Base-by-base conservation (phyloP, 306 rosid species). In the Cucumis hystrix region DNA sequence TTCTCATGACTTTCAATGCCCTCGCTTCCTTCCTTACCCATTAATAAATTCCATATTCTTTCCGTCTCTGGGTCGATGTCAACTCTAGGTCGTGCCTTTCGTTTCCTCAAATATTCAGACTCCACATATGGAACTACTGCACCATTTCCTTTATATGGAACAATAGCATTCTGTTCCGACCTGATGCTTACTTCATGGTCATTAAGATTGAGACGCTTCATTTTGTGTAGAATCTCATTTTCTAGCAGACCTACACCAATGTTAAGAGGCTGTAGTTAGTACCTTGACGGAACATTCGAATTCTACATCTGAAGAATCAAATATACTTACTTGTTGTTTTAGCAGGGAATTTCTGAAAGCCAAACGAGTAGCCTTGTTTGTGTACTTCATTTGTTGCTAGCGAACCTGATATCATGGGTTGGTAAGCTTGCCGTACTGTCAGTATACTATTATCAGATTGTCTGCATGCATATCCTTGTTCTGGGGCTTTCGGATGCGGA, bases 21-120 rank as follows among this genome's bases (percentile, higher is more conserved):
- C 81, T 85, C 83, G 10, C 80, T 88, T 81, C 79, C 93, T 86
- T 83, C 93, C 74, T 82, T 90, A 40, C 96, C 91, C 99, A 92
- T 95, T 84, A 95, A 87, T 77, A 90, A 87, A 69, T 90, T 95
- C 99, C 97, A 95, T 77, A 88, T 76, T 86, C 90, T 92, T 83
- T 95, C 86, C 82, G 99, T 86, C 84, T 95, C 97, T 13, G 88
- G 85, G 79, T 95, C 97, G 47, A 95, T 92, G 84, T 89, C 97
- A 79, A 95, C 99, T 87, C 82, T 95, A 17, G 97, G 92, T 28
- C 91, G 84, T 45, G 88, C 84, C 79, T 87, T 95, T 15, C 81
- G 89, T 79, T 87, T 88, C 88, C 86, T 92, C 0, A 43, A 55
- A 52, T 78, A 81, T 43, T 83, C 85, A 59, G 58, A 45, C 58